A percentile compares a stretch with the other conserved stretches of the same genome.
Evolutionary conservation across 163 green algal species (phyloP).

Genomic region (Scenedesmus sp.): DNA sequence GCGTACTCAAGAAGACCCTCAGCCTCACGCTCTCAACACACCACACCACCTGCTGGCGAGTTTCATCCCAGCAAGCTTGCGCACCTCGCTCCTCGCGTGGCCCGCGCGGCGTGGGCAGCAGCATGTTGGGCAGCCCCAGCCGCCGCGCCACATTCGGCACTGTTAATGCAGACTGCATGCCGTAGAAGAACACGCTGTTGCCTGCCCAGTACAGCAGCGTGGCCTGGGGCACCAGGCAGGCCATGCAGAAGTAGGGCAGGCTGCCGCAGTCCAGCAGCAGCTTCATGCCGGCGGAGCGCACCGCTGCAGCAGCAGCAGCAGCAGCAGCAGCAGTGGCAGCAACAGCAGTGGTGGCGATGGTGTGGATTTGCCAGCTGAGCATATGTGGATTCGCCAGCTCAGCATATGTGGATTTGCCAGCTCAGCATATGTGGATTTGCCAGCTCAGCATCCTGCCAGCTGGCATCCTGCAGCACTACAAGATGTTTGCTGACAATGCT

Average conservation of each 20-base stretch:
- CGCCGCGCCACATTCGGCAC: not conserved
- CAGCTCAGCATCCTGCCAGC: not conserved
- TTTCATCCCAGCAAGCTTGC: not conserved
- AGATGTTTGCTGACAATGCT: not conserved
- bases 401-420: not conserved
- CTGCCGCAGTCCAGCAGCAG: slow-evolving; percentile 2
- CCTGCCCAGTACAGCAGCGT: slow-evolving; percentile 52
- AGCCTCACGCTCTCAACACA: no score
- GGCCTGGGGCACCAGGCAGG: slow-evolving; percentile 34
- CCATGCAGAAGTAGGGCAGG: slow-evolving; percentile 30
- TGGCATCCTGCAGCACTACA: not conserved
- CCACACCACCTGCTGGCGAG: not conserved
- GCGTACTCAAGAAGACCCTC: no score
- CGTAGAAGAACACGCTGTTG: slow-evolving; percentile 26
- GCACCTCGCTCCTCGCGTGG: slow-evolving; percentile 19
- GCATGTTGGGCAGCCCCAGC: slow-evolving; percentile 14
- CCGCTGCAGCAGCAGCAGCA: not conserved
- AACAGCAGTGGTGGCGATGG: not conserved
- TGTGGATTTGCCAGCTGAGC: no score
- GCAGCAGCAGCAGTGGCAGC: not conserved
- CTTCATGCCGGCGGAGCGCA: not conserved
- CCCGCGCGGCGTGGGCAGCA: slow-evolving; percentile 21
- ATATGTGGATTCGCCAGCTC: not conserved
- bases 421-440: no score
- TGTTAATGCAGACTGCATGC: slow-evolving; percentile 21